These are phyloP conservation scores for Aspergillus conjunctus DNA, from an alignment of 495 filamentous ascomycete genomes.

Conservation along the genomic window DNA sequence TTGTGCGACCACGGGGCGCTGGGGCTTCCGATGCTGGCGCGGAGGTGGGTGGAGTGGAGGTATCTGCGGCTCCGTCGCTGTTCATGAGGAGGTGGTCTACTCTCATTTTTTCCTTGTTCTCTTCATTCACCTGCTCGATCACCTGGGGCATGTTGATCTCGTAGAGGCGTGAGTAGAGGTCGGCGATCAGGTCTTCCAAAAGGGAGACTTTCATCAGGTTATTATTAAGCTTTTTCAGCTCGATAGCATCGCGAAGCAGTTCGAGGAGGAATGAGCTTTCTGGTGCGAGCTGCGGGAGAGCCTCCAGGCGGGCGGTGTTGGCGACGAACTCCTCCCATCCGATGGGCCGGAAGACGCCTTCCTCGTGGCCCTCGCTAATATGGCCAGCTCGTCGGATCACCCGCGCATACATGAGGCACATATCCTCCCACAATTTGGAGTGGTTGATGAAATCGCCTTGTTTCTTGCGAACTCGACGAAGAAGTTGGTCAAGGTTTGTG, in stretches of 20 bases:
- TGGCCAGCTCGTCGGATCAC: constrained; percentile 70
- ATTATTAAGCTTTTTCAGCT: constrained; percentile 88
- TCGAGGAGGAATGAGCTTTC: constrained; percentile 56
- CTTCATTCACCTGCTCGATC: constrained; percentile 50
- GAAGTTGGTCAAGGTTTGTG: constrained; percentile 74
- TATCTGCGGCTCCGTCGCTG: constrained; percentile 40
- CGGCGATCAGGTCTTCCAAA: constrained; percentile 88
- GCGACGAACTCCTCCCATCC: constrained; percentile 77
- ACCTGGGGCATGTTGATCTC: constrained; percentile 52
- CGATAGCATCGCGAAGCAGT: constrained; percentile 78
- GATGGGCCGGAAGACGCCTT: constrained; percentile 79
- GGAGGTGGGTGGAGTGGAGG: constrained; percentile 38
- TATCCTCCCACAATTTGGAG: constrained; percentile 78
- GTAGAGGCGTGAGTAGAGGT: constrained; percentile 84
- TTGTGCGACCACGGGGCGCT: constrained; percentile 52
- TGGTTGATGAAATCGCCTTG: constrained; percentile 85
- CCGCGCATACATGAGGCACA: constrained; percentile 71
- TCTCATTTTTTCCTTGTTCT: constrained; percentile 59
- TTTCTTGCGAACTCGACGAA: constrained; percentile 80
- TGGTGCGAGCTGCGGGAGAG: constrained; percentile 45
- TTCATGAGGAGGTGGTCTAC: constrained; percentile 58
- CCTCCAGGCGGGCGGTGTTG: constrained; percentile 57
- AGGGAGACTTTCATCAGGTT: constrained; percentile 79
- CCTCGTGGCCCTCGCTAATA: constrained; percentile 67
- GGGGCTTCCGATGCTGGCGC: constrained; percentile 44